Percentiles rank a stretch among this genome's conserved stretches.
Evolutionary conservation across 495 filamentous ascomycete species (phyloP).

Genomic region (Aspergillus asperescens): DNA sequence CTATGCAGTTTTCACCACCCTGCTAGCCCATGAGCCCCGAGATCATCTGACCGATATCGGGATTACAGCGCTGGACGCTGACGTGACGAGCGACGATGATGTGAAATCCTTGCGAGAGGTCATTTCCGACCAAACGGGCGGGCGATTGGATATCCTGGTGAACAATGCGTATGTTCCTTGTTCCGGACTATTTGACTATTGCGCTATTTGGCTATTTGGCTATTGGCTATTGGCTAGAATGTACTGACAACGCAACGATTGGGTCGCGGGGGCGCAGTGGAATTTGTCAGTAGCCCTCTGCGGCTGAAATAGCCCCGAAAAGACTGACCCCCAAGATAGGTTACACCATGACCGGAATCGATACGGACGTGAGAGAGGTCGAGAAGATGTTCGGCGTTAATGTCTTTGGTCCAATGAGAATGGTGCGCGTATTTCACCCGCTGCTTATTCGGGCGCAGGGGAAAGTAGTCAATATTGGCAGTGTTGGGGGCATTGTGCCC

Average conservation of each 20-base stretch:
- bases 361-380: constrained; percentile 21
- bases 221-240: too few relatives aligned
- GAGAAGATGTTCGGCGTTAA: constrained; percentile 32
- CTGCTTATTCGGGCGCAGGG: constrained; percentile 20
- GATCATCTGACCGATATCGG: neutral
- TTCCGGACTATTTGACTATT: too few relatives aligned
- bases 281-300: neutral
- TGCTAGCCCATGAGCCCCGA: neutral
- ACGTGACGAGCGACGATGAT: neutral
- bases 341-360: constrained; percentile 31
- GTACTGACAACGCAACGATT: too few relatives aligned
- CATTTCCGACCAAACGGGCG: neutral
- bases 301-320: too few relatives aligned
- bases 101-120: neutral
- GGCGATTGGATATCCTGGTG: neutral
- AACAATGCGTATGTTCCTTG: constrained; percentile 2
- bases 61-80: neutral
- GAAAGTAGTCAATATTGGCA: constrained; percentile 28
- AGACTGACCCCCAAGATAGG: too few relatives aligned
- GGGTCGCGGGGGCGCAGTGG: too few relatives aligned
- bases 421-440: constrained; percentile 28
- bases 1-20: neutral
- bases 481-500: constrained; percentile 27
- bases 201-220: too few relatives aligned
- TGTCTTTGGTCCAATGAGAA: constrained; percentile 32